These are phyloP conservation scores for Hevea brasiliensis DNA, from an alignment of 345 rosid species.

Conservation along the genomic window DNA sequence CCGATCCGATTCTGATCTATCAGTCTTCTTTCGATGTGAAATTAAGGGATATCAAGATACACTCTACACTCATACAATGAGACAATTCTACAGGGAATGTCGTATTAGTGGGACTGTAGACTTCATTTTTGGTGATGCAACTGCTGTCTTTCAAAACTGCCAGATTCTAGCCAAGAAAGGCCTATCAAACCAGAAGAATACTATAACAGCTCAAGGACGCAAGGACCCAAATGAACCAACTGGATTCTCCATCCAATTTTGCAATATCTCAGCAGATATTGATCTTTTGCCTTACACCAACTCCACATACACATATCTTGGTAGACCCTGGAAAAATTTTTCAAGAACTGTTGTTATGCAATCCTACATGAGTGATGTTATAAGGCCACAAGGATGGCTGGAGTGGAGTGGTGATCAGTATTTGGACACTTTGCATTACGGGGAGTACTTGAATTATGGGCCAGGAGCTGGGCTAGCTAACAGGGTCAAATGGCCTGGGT, in stretches of 20 bases:
- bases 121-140: slow-evolving; percentile 42
- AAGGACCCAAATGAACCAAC: slow-evolving; percentile 33
- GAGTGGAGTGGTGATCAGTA: slow-evolving; percentile 34
- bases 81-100: slow-evolving; percentile 44
- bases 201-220: slow-evolving; percentile 42
- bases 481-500: slow-evolving; percentile 38
- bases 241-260: slow-evolving; percentile 37
- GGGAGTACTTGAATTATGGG: slow-evolving; percentile 33
- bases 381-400: slow-evolving; percentile 41
- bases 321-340: slow-evolving; percentile 42
- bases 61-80: slow-evolving; percentile 35
- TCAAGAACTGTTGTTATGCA: slow-evolving; percentile 40
- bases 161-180: slow-evolving; percentile 26
- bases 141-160: slow-evolving; percentile 38
- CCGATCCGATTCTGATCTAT: slow-evolving; percentile 42
- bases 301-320: slow-evolving; percentile 31
- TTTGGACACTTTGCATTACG: slow-evolving; percentile 37
- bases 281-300: slow-evolving; percentile 29
- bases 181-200: slow-evolving; percentile 34
- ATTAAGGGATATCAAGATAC: slow-evolving; percentile 41
- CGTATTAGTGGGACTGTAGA: slow-evolving; percentile 39
- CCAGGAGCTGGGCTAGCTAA: slow-evolving; percentile 29
- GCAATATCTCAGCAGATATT: slow-evolving; percentile 30
- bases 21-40: slow-evolving; percentile 36
- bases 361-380: slow-evolving; percentile 24